Evolutionary conservation across 495 filamentous ascomycete genomes (phyloP).

Genomic region (Neurospora pannonica): DNA sequence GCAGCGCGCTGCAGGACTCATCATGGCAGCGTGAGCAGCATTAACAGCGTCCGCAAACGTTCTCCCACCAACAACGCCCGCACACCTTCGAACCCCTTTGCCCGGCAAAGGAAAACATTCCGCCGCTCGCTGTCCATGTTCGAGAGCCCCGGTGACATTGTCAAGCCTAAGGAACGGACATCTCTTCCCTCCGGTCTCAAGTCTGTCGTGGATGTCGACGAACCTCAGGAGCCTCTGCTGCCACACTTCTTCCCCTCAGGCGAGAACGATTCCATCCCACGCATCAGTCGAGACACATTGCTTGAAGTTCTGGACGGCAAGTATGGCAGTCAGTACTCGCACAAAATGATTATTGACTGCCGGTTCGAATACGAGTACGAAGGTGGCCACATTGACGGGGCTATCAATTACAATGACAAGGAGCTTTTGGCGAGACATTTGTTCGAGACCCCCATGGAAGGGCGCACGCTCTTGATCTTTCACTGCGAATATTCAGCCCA

Average conservation of each 20-base stretch:
- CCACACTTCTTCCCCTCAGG: slow-evolving; percentile 81
- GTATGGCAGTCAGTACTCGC: slow-evolving; percentile 61
- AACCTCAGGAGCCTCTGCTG: slow-evolving; percentile 56
- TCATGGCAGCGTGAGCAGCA: slow-evolving; percentile 35
- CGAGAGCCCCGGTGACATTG: slow-evolving; percentile 79
- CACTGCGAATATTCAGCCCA: slow-evolving; percentile 99
- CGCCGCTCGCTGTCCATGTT: slow-evolving; percentile 95
- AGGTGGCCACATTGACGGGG: slow-evolving; percentile 87
- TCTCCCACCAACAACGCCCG: slow-evolving; percentile 65
- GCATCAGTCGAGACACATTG: slow-evolving; percentile 72
- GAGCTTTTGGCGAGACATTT: slow-evolving; percentile 70
- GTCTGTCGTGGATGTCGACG: slow-evolving; percentile 67
- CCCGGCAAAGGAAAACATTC: slow-evolving; percentile 77
- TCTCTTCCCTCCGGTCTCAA: slow-evolving; percentile 44
- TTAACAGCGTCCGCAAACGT: slow-evolving; percentile 48
- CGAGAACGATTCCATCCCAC: slow-evolving; percentile 72
- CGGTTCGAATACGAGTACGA: slow-evolving; percentile 98
- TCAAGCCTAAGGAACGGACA: slow-evolving; percentile 54
- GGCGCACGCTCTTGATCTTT: slow-evolving; percentile 73
- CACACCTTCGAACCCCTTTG: slow-evolving; percentile 59
- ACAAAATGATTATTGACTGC: slow-evolving; percentile 84
- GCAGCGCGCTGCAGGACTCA: slow-evolving; percentile 53
- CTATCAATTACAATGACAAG: slow-evolving; percentile 93
- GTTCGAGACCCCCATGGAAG: slow-evolving; percentile 54
- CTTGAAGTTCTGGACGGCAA: slow-evolving; percentile 80